phyloP scores from a whole-genome alignment of 2,329 filamentous ascomycete species.

The Alternaria sp. region DNA sequence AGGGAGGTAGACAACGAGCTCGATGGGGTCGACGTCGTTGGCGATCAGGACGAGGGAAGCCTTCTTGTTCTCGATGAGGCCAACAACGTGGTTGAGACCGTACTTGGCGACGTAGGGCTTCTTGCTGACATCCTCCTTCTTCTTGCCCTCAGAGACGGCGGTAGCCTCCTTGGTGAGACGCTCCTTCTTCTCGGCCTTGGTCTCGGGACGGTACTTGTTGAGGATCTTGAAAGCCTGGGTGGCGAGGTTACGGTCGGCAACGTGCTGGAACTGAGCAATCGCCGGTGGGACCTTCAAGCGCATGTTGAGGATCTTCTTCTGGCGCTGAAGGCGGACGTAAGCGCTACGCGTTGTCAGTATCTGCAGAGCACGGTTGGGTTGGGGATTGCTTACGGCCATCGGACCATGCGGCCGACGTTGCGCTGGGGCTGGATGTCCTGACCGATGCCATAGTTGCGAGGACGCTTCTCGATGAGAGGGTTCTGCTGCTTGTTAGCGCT shows the following conservation, averaged over 20 bases:
- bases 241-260: constrained; percentile 74
- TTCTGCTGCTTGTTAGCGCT: constrained; percentile 68
- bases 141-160: constrained; percentile 98
- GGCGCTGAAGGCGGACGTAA: constrained; percentile 96
- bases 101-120: constrained; percentile 99
- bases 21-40: constrained; percentile 99
- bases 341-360: neutral
- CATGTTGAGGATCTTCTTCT: constrained; percentile 95
- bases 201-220: constrained; percentile 99
- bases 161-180: constrained; percentile 97
- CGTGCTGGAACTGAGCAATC: constrained; percentile 97
- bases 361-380: neutral
- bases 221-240: constrained; percentile 98
- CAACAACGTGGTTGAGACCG: constrained; percentile 94
- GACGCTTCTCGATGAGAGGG: constrained; percentile 98
- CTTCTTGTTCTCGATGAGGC: constrained; percentile 86
- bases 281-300: constrained; percentile 98
- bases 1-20: constrained; percentile 98
- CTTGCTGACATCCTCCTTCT: constrained; percentile 99
- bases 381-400: constrained; percentile 61
- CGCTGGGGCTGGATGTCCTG: constrained; percentile 84
- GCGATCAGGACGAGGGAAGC: constrained; percentile 96
- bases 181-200: constrained; percentile 99
- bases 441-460: constrained; percentile 97
- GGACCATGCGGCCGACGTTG: constrained; percentile 85